phyloP scores from a whole-genome alignment of 2,329 filamentous ascomycete species.

The Dactylellina haptotyla region DNA sequence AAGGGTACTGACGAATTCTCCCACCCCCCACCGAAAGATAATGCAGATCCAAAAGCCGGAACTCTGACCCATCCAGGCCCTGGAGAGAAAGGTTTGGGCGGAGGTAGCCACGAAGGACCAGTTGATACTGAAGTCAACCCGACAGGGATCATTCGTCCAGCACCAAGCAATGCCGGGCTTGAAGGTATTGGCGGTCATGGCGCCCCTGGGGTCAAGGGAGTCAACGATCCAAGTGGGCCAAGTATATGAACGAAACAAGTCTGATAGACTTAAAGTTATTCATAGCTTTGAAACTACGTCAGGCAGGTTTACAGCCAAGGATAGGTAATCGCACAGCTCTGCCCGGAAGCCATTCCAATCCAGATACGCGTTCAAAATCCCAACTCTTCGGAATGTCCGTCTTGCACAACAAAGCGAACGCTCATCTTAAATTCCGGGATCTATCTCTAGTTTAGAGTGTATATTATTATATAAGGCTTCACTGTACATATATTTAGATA shows the following conservation, averaged over 20 bases:
- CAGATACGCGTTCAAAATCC: no score
- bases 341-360: no score
- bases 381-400: no score
- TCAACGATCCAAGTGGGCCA: slow-evolving; percentile 36
- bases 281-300: not conserved
- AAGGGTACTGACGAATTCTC: slow-evolving; percentile 38
- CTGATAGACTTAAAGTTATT: not conserved
- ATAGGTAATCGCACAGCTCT: not conserved
- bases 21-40: slow-evolving; percentile 41
- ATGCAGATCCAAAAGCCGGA: slow-evolving; percentile 32
- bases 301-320: not conserved
- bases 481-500: slow-evolving; percentile 25
- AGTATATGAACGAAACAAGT: not conserved
- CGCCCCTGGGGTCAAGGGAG: slow-evolving; percentile 42
- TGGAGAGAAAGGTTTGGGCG: slow-evolving; percentile 42
- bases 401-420: not conserved
- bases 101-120: slow-evolving; percentile 46
- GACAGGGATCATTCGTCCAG: slow-evolving; percentile 26
- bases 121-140: slow-evolving; percentile 41
- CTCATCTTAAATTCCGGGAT: not conserved
- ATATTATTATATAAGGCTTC: slow-evolving; percentile 16
- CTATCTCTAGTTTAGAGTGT: slow-evolving; percentile 26
- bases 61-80: slow-evolving; percentile 32
- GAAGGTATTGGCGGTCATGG: slow-evolving; percentile 39
- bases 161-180: slow-evolving; percentile 30